These are phyloP conservation scores for Monosporascus sp. DNA, from an alignment of 2,329 filamentous ascomycete genomes.

Conservation along the genomic window DNA sequence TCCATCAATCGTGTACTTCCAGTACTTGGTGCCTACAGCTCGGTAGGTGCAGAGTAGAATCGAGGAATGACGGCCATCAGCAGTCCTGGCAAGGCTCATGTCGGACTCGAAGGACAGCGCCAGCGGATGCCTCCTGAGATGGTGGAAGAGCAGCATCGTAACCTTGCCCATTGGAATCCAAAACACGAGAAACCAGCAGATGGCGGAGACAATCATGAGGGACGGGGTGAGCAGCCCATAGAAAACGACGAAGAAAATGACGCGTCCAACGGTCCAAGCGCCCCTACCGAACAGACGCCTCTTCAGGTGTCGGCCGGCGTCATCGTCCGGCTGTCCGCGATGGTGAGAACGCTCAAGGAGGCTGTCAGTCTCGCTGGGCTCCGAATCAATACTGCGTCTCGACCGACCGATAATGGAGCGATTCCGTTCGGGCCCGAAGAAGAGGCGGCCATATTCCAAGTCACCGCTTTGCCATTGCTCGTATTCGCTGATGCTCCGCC, in stretches of 20 bases:
- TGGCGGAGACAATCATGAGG: constrained; percentile 75
- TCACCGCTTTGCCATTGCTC: constrained; percentile 99
- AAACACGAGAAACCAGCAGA: constrained; percentile 97
- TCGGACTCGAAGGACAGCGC: constrained; percentile 92
- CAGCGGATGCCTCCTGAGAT: constrained; percentile 85
- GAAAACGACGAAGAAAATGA: constrained; percentile 95
- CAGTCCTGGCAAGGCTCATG: constrained; percentile 64
- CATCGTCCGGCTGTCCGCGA: constrained; percentile 39
- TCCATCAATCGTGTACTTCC: constrained; percentile 98
- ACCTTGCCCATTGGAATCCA: constrained; percentile 98
- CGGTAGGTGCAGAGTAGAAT: constrained; percentile 96
- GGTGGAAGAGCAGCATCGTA: constrained; percentile 81
- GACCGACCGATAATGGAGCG: constrained; percentile 81
- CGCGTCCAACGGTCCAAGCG: constrained; percentile 89
- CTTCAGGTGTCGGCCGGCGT: constrained; percentile 51
- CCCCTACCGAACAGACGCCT: constrained; percentile 88
- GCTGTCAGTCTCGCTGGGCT: constrained; percentile 79
- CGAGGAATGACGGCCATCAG: constrained; percentile 69
- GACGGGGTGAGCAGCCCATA: constrained; percentile 86
- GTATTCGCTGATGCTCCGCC: constrained; percentile 95
- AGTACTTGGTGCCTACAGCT: constrained; percentile 89
- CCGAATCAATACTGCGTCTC: constrained; percentile 82
- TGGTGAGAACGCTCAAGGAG: constrained; percentile 61
- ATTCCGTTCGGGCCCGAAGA: constrained; percentile 76
- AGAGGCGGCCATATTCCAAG: constrained; percentile 88